Conservation (phyloP, 805 yeast species). For the Clavispora santaluciae region DNA sequence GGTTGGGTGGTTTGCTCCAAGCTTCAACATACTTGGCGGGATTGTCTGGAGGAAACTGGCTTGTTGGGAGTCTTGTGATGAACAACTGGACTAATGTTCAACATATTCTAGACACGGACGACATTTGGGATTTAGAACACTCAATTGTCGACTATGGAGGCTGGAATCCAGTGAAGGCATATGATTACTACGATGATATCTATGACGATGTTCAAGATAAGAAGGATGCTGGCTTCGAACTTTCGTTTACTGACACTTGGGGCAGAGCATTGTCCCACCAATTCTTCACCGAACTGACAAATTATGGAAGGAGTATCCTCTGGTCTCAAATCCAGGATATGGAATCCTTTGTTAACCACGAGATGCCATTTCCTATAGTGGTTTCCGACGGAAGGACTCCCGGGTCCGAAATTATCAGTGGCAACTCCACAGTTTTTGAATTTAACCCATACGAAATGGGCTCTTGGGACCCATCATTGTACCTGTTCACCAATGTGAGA, state of each 20-base stretch:
- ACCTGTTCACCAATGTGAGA: constrained; percentile 59
- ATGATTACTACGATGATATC: constrained; percentile 23
- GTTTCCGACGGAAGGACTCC: constrained; percentile 38
- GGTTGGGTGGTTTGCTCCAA: constrained; percentile 19
- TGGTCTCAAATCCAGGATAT: constrained; percentile 29
- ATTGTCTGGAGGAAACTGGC: constrained; percentile 45
- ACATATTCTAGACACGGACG: constrained; percentile 21
- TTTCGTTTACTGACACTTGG: constrained; percentile 40
- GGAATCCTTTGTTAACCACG: constrained; percentile 22
- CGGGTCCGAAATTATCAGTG: constrained; percentile 23
- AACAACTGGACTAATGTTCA: constrained; percentile 55
- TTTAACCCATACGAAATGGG: constrained; percentile 52
- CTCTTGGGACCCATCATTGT: constrained; percentile 78
- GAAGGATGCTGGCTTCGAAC: constrained; percentile 33
- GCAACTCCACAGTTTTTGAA: constrained; percentile 37
- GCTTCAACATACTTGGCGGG: constrained; percentile 17
- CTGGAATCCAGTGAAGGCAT: constrained; percentile 20
- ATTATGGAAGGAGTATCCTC: constrained; percentile 24
- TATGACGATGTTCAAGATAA: constrained; percentile 26
- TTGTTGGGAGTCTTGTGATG: constrained; percentile 60
- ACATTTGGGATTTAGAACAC: constrained; percentile 34
- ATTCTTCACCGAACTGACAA: constrained; percentile 26
- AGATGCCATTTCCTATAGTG: constrained; percentile 39
- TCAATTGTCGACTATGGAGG: constrained; percentile 18
- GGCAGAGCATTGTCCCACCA: constrained; percentile 39